phyloP scores from a whole-genome alignment of 179 eudicot species.

The Amaranthus tricolor region DNA sequence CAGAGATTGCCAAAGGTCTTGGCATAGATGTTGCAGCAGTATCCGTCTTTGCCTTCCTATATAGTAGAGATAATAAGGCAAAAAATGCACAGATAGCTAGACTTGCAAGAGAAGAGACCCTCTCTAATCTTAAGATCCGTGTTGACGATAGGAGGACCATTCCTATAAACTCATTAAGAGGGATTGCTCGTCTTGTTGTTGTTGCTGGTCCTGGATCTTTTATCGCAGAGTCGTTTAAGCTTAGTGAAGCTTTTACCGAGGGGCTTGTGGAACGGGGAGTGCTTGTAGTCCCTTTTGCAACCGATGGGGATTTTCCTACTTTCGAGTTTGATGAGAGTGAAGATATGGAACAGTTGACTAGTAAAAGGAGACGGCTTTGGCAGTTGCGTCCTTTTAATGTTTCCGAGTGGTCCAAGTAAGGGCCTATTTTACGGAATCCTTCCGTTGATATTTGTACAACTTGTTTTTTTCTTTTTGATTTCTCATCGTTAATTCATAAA shows the following conservation, averaged over 20 bases:
- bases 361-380: slow-evolving; percentile 78
- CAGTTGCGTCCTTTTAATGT: slow-evolving; percentile 65
- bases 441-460: background rate
- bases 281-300: slow-evolving; percentile 78
- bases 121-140: slow-evolving; percentile 78
- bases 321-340: slow-evolving; percentile 65
- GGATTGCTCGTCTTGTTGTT: slow-evolving; percentile 85
- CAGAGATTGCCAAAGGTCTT: slow-evolving; percentile 64
- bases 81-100: slow-evolving; percentile 79
- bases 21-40: slow-evolving; percentile 88
- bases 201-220: slow-evolving; percentile 76
- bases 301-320: slow-evolving; percentile 57
- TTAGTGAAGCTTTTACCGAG: slow-evolving; percentile 71
- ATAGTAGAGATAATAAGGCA: slow-evolving; percentile 70
- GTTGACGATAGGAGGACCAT: slow-evolving; percentile 57
- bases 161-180: slow-evolving; percentile 73
- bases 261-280: slow-evolving; percentile 75
- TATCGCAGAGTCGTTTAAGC: slow-evolving; percentile 60
- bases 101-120: slow-evolving; percentile 85
- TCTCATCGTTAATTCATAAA: background rate
- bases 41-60: slow-evolving; percentile 70
- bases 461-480: slow-evolving; percentile 1
- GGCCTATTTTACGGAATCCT: background rate
- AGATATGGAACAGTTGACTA: slow-evolving; percentile 38
- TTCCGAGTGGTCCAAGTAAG: slow-evolving; percentile 79